These are phyloP conservation scores for Ophiocordyceps camponoti-rufipedis DNA, from an alignment of 2,329 filamentous ascomycete species.

Conservation along the genomic window DNA sequence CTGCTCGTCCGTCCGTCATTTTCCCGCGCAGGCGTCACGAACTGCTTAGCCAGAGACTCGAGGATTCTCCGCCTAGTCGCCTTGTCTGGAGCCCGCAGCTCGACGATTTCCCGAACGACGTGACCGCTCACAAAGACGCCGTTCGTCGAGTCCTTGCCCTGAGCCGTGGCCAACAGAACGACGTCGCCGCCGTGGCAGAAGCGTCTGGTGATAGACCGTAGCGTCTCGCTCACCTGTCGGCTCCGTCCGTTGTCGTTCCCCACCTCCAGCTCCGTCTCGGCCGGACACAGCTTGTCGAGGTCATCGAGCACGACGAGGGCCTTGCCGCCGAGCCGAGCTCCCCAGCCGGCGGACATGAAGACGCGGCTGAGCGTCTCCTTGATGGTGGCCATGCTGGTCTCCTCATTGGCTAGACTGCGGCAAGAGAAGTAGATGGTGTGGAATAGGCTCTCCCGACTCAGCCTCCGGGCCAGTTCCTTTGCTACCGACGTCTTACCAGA, in stretches of 20 bases:
- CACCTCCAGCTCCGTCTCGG: slow-evolving; percentile 85
- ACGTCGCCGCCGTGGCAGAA: slow-evolving; percentile 70
- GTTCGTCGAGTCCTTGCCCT: slow-evolving; percentile 83
- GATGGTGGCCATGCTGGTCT: slow-evolving; percentile 74
- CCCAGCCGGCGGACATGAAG: slow-evolving; percentile 85
- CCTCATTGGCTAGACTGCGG: slow-evolving; percentile 73
- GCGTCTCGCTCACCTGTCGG: slow-evolving; percentile 75
- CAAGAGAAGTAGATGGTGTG: slow-evolving; percentile 78
- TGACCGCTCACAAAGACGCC: slow-evolving; percentile 82
- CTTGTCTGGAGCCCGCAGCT: slow-evolving; percentile 81
- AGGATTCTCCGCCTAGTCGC: slow-evolving; percentile 70
- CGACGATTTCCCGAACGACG: slow-evolving; percentile 78
- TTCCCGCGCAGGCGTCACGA: slow-evolving; percentile 22
- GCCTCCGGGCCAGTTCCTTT: slow-evolving; percentile 52
- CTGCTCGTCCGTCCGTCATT: slow-evolving; percentile 17
- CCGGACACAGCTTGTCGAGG: slow-evolving; percentile 78
- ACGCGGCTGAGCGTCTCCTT: slow-evolving; percentile 72
- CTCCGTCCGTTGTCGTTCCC: slow-evolving; percentile 87
- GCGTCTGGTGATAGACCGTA: slow-evolving; percentile 67
- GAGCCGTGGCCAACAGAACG: slow-evolving; percentile 75
- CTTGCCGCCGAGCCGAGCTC: slow-evolving; percentile 66
- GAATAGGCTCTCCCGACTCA: slow-evolving; percentile 58
- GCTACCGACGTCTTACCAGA: slow-evolving; percentile 77
- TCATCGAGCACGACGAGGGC: slow-evolving; percentile 82
- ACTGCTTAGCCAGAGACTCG: slow-evolving; percentile 52